Evolutionary conservation across 1,139 yeast genomes (phyloP).

Genomic region (Candida neerlandica): DNA sequence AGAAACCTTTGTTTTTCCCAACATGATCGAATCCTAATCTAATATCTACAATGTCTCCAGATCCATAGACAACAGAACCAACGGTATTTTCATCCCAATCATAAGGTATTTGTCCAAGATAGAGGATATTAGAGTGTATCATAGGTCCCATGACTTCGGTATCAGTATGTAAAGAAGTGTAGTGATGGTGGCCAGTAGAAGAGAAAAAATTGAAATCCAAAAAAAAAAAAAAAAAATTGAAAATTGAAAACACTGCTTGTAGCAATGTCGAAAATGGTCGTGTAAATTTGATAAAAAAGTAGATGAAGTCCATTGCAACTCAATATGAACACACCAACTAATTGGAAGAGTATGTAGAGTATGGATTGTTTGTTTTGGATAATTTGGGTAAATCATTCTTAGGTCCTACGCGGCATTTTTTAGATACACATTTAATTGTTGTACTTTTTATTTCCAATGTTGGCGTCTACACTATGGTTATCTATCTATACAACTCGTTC

Average conservation of each 20-base stretch:
- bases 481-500: conserved; percentile 53
- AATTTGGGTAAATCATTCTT: no score
- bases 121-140: conserved; percentile 41
- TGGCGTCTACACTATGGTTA: not conserved
- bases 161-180: not conserved
- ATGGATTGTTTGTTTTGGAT: no score
- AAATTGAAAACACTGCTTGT: not conserved
- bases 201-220: not conserved
- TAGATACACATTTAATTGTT: no score
- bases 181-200: not conserved
- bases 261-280: not conserved
- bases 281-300: no score
- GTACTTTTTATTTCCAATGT: not conserved
- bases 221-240: not conserved
- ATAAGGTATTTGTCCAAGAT: conserved; percentile 64
- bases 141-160: conserved; percentile 12
- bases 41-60: conserved; percentile 64
- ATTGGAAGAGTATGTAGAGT: no score
- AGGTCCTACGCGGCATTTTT: no score
- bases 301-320: no score
- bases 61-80: conserved; percentile 62
- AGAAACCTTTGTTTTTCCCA: conserved; percentile 66
- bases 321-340: no score
- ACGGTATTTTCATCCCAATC: conserved; percentile 64
- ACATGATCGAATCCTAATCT: conserved; percentile 62